These are phyloP conservation scores for Aspergillus panamensis DNA, from an alignment of 495 filamentous ascomycete species.

Conservation along the genomic window DNA sequence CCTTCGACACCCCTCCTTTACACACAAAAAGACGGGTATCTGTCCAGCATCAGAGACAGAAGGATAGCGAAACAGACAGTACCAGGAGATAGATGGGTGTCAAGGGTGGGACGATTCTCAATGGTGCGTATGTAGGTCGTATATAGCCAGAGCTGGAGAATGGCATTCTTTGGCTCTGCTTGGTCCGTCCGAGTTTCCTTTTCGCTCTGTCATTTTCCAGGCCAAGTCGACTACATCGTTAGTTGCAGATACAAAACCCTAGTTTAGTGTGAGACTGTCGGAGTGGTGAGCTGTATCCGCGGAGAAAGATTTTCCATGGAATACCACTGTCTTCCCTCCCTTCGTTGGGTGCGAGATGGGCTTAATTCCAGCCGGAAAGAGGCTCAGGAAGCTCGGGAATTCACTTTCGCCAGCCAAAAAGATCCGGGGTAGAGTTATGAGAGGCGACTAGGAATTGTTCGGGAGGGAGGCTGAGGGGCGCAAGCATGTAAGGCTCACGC, in stretches of 20 bases:
- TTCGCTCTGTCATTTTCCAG: neutral
- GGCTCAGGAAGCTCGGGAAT: neutral
- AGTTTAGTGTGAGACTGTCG: neutral
- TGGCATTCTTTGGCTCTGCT: neutral
- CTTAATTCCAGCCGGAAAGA: neutral
- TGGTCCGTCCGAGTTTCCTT: neutral
- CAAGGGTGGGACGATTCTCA: neutral
- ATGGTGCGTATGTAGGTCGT: neutral
- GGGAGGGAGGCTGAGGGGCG: neutral
- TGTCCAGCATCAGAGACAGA: neutral
- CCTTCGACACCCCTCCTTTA: neutral
- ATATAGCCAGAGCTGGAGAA: neutral
- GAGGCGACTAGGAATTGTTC: neutral
- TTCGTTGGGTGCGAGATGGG: neutral
- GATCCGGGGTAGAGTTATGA: neutral
- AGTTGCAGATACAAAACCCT: neutral
- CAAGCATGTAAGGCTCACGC: neutral
- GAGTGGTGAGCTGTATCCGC: neutral
- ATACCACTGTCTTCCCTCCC: too few species aligned
- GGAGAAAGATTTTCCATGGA: neutral
- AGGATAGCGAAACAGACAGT: neutral
- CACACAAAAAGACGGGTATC: neutral
- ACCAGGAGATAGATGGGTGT: neutral
- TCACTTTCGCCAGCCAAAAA: neutral
- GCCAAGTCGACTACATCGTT: neutral